Evolutionary conservation across 2,329 filamentous ascomycete genomes (phyloP).

Genomic region (Epichloe uncinata): DNA sequence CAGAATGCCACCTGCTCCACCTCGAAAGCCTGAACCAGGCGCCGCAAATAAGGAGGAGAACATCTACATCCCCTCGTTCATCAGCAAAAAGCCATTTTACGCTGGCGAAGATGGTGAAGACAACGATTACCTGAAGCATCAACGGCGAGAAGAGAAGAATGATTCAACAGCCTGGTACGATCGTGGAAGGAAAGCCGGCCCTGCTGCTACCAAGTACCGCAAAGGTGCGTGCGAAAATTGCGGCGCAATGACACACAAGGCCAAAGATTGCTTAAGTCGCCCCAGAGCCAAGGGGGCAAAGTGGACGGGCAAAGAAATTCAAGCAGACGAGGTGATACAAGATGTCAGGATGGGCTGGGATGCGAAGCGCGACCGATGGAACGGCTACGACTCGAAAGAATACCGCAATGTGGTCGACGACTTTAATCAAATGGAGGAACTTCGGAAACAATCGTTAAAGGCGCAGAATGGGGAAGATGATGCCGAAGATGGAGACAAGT

Average conservation of each 20-base stretch:
- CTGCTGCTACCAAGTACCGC: slow-evolving; percentile 88
- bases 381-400: slow-evolving; percentile 85
- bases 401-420: slow-evolving; percentile 81
- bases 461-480: slow-evolving; percentile 29
- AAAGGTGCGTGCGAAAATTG: slow-evolving; percentile 99
- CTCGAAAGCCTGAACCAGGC: slow-evolving; percentile 21
- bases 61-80: slow-evolving; percentile 96
- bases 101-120: slow-evolving; percentile 64
- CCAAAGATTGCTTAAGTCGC: slow-evolving; percentile 81
- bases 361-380: slow-evolving; percentile 95
- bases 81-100: slow-evolving; percentile 96
- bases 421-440: slow-evolving; percentile 71
- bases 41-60: slow-evolving; percentile 71
- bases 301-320: slow-evolving; percentile 86
- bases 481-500: slow-evolving; percentile 53
- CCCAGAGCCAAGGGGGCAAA: slow-evolving; percentile 82
- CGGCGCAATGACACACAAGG: slow-evolving; percentile 91
- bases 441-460: slow-evolving; percentile 44
- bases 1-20: slow-evolving; percentile 15
- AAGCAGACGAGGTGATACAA: slow-evolving; percentile 79
- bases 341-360: slow-evolving; percentile 88
- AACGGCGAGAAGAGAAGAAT: slow-evolving; percentile 52
- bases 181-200: slow-evolving; percentile 69
- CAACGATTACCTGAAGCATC: slow-evolving; percentile 90
- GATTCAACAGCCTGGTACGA: slow-evolving; percentile 84